Percentiles rank a stretch among this genome's conserved stretches.
phyloP scores from a whole-genome alignment of 805 yeast genomes.

The Ogataea methanolica region DNA sequence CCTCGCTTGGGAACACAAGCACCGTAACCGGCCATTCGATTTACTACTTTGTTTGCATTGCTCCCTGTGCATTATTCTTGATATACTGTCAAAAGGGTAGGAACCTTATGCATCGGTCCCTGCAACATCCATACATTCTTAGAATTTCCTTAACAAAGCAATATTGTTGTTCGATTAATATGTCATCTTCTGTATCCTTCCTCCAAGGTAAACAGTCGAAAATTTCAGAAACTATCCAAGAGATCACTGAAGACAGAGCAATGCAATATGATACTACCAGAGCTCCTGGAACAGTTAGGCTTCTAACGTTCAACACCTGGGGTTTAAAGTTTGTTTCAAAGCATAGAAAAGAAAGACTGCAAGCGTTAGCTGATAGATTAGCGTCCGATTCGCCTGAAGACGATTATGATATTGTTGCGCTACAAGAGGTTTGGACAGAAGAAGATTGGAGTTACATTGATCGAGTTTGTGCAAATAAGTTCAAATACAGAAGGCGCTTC shows the following conservation, averaged over 20 bases:
- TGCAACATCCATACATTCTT: no score
- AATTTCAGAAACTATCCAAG: conserved; percentile 4
- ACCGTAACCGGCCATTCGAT: no score
- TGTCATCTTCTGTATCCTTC: conserved; percentile 2
- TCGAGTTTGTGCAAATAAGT: conserved; percentile 37
- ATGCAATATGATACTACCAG: background rate
- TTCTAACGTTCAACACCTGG: conserved; percentile 79
- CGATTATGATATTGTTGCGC: conserved; percentile 76
- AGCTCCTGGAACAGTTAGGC: conserved; percentile 29
- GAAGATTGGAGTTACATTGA: conserved; percentile 74
- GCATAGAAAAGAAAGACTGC: conserved; percentile 55
- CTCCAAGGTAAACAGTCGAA: background rate
- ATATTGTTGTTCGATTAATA: background rate
- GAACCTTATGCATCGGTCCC: no score
- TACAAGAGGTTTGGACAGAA: conserved; percentile 93
- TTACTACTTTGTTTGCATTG: no score
- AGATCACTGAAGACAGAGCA: conserved; percentile 2
- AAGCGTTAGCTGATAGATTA: conserved; percentile 67
- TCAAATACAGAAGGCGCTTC: conserved; percentile 66
- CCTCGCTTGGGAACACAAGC: no score
- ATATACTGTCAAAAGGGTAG: no score
- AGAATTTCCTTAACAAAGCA: no score
- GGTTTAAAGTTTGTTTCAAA: conserved; percentile 86
- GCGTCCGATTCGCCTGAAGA: conserved; percentile 32
- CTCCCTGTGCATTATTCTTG: no score